Evolutionary conservation across 352 stramenopile species (phyloP).

Genomic region (Phytophthora tentaculata): DNA sequence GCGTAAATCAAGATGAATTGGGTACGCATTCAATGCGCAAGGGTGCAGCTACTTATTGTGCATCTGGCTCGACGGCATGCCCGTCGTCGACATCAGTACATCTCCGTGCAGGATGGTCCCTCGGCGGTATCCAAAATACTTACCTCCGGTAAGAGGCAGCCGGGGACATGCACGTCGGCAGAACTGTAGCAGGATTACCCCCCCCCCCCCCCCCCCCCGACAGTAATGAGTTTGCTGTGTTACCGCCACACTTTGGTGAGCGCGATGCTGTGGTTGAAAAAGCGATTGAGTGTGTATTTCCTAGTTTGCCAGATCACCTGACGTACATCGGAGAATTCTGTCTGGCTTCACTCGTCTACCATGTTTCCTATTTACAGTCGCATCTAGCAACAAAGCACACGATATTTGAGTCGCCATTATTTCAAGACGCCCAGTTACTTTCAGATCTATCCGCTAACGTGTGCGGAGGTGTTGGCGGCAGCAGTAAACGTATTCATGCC

Average conservation of each 20-base stretch:
- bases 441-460: too few species aligned
- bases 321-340: too few species aligned
- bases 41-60: constrained; percentile 25
- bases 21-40: constrained; percentile 36
- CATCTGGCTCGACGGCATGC: constrained; percentile 29
- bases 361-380: too few species aligned
- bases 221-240: constrained; percentile 17
- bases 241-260: constrained; percentile 27
- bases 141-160: constrained; percentile 28
- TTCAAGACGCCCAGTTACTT: too few species aligned
- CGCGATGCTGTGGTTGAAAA: neutral
- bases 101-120: constrained; percentile 22
- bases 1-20: constrained; percentile 22
- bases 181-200: constrained; percentile 17
- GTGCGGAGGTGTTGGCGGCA: too few species aligned
- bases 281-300: neutral
- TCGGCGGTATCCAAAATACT: constrained; percentile 26
- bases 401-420: too few species aligned
- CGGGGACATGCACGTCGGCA: constrained; percentile 30
- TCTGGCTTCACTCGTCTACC: too few species aligned
- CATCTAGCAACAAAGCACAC: too few species aligned
- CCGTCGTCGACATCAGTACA: constrained; percentile 24
- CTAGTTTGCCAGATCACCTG: neutral
- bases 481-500: too few species aligned
- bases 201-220: too few species aligned